Evolutionary conservation across 768 basidiomycete species (phyloP).

Genomic region (Infundibulicybe gibba): DNA sequence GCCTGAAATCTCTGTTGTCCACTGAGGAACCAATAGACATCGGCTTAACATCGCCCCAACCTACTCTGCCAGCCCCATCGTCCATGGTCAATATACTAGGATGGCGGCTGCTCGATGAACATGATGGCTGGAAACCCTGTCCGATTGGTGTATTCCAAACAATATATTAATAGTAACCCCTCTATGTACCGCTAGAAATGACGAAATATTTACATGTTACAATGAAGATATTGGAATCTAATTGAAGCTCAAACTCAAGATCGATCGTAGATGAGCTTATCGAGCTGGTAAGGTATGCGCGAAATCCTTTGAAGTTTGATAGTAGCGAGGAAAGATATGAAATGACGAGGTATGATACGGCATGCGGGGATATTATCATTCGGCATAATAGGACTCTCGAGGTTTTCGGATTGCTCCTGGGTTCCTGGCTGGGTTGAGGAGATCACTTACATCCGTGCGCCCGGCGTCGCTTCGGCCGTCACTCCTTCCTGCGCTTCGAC

Average conservation of each 20-base stretch:
- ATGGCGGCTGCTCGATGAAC: conserved; percentile 48
- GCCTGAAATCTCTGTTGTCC: conserved; percentile 37
- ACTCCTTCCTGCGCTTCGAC: conserved; percentile 9
- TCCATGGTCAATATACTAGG: conserved; percentile 28
- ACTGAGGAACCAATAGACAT: conserved; percentile 1
- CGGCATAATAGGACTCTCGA: too few relatives aligned
- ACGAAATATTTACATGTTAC: too few relatives aligned
- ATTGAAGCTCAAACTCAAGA: too few relatives aligned
- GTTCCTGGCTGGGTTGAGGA: conserved; percentile 6
- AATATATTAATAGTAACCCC: neutral
- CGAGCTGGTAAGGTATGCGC: too few relatives aligned
- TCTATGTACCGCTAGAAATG: too few relatives aligned
- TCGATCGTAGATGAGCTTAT: too few relatives aligned
- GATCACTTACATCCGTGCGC: conserved; percentile 11
- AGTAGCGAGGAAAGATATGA: too few relatives aligned
- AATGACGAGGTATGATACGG: too few relatives aligned
- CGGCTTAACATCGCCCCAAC: neutral
- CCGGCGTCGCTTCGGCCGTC: conserved; percentile 10
- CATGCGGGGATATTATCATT: too few relatives aligned
- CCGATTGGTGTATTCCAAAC: conserved; percentile 58
- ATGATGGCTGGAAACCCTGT: conserved; percentile 54
- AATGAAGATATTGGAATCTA: too few relatives aligned
- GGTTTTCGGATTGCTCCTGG: neutral
- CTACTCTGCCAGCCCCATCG: neutral
- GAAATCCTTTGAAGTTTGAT: too few relatives aligned